A percentile compares a stretch with the other conserved stretches of the same genome.
Evolutionary conservation across 495 filamentous ascomycete genomes (phyloP).

Genomic region (Penicillium flavigenum): DNA sequence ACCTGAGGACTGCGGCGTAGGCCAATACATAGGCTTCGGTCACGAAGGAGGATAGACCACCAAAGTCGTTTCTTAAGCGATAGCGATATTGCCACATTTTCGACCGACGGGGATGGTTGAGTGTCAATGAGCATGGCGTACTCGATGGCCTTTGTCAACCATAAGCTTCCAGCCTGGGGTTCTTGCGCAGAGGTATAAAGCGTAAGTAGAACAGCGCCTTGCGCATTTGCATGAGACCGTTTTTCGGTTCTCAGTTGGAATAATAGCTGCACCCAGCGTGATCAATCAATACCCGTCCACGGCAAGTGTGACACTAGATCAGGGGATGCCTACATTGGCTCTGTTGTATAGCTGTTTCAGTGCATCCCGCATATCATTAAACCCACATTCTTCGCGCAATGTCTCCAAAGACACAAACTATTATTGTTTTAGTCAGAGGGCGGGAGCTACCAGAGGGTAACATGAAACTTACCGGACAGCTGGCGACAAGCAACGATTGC

Average conservation of each 20-base stretch:
- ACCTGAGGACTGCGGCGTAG: slow-evolving; percentile 49
- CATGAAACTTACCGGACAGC: slow-evolving; percentile 40
- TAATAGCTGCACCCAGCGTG: slow-evolving; percentile 17
- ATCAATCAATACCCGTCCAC: background rate
- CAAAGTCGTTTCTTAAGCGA: slow-evolving; percentile 42
- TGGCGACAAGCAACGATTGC: slow-evolving; percentile 49
- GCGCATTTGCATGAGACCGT: slow-evolving; percentile 34
- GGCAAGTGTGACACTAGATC: background rate
- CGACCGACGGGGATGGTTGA: slow-evolving; percentile 21
- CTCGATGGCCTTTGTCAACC: slow-evolving; percentile 48
- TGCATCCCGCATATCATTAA: slow-evolving; percentile 41
- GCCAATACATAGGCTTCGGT: slow-evolving; percentile 49
- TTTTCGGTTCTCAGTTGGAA: slow-evolving; percentile 35
- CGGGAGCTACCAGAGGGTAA: background rate
- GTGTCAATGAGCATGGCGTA: slow-evolving; percentile 46
- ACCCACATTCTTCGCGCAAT: slow-evolving; percentile 41
- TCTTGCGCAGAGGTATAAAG: slow-evolving; percentile 36
- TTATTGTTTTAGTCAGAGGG: background rate
- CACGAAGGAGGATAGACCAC: slow-evolving; percentile 53
- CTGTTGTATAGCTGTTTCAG: slow-evolving; percentile 44
- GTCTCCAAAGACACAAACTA: slow-evolving; percentile 44
- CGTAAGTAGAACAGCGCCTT: slow-evolving; percentile 47
- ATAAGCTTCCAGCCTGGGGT: slow-evolving; percentile 46
- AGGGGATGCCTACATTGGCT: slow-evolving; percentile 32
- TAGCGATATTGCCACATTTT: slow-evolving; percentile 23